Base-by-base conservation (phyloP, 2,329 filamentous ascomycete genomes). In the Elsinoe ampelina region DNA sequence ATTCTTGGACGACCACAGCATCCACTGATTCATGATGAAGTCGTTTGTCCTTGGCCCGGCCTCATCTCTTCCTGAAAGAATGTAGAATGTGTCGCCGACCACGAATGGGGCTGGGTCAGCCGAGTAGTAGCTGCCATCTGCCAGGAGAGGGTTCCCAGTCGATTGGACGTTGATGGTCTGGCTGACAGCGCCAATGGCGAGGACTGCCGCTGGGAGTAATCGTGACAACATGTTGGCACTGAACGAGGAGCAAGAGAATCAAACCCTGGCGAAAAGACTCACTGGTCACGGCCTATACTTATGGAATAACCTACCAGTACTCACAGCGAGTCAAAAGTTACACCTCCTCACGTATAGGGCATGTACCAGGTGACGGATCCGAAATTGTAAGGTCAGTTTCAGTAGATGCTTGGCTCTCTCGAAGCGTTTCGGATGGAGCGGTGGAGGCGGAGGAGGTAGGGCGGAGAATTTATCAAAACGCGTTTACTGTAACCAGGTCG, bases 11-110 rank as follows among this genome's bases (percentile, higher is more conserved):
- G 56, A 58, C 26, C 50, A 58, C 1, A 58, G 48, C 41, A 51
- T 41, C 56, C 56, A 58, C n/a, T 58, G 36, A 11, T 54, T 58
- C 56, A 58, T 58, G 41, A 52, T 52, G 39, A 52, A 52, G 48
- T 58, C 51, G 38, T 58, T 54, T 38, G 32, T 58, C 5, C 45
- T 58, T 15, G 56, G 51, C 17, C 38, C 56, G 15, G 50, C 43
- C 39, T 58, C 56, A 47, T 58, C 56, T 19, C 43, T 48, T 22
- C 51, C 56, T 11, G 56, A 51, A 13, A 58, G 39, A 30, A 58
- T 51, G 30, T 58, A 58, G 38, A 58, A 36, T 5, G 38, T 47
- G 26, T 58, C 56, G 4, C 32, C 48, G 13, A 54, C 56, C 2
- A 58, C 56, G 15, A 58, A 38, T 26, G 56, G 56, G 26, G 56